These are phyloP conservation scores for Adiantum capillusveneris DNA, from an alignment of 75 land plant genomes.

Conservation along the genomic window DNA sequence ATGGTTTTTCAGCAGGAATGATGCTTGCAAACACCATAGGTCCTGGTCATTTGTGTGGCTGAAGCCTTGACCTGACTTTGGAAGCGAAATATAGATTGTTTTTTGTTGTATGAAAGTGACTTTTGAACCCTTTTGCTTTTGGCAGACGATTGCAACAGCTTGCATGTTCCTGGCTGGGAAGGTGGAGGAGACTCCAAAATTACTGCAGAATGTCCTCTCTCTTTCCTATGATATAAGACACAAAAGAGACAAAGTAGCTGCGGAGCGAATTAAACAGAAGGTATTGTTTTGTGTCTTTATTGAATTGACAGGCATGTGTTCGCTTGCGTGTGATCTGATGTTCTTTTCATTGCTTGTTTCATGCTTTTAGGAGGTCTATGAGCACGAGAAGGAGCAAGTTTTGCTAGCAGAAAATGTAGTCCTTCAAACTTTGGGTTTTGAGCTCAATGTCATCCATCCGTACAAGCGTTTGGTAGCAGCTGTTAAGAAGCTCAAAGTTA, in stretches of 20 bases:
- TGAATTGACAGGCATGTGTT: too few species aligned
- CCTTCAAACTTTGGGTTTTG: constrained; percentile 84
- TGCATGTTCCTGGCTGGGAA: constrained; percentile 96
- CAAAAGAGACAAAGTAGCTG: constrained; percentile 21
- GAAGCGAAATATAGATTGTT: too few species aligned
- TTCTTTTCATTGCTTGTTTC: too few species aligned
- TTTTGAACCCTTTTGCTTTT: too few species aligned
- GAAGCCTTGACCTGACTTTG: too few species aligned
- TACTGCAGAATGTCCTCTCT: constrained; percentile 70
- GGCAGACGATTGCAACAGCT: constrained; percentile 82
- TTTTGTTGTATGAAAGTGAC: too few species aligned
- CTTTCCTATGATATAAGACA: constrained; percentile 60
- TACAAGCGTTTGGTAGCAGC: constrained; percentile 89
- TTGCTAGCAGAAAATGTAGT: constrained; percentile 69
- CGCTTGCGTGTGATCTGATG: too few species aligned
- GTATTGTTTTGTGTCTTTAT: too few species aligned
- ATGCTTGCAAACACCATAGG: too few species aligned
- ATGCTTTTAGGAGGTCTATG: constrained; percentile 92
- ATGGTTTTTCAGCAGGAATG: too few species aligned
- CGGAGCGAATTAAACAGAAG: constrained; percentile 25
- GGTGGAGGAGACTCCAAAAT: constrained; percentile 91
- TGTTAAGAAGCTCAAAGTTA: constrained; percentile 83
- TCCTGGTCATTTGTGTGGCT: too few species aligned
- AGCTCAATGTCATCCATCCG: constrained; percentile 87
- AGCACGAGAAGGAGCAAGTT: constrained; percentile 71